A percentile compares a stretch with the other conserved stretches of the same genome.
Conservation (phyloP, 495 filamentous ascomycete species). For the Aspergillus olivimuriae region DNA sequence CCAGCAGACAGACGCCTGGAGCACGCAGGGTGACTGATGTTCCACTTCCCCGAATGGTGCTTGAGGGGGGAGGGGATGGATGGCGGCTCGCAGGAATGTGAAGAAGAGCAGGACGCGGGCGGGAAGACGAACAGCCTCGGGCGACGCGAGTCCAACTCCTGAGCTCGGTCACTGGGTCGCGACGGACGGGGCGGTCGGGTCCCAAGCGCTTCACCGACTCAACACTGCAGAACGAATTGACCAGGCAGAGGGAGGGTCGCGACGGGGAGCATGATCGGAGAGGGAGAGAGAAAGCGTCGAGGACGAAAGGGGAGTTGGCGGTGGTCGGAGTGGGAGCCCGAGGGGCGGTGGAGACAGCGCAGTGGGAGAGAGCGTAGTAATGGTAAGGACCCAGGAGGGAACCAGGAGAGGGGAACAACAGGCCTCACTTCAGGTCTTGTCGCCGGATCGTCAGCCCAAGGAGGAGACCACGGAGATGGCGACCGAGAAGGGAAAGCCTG, state of each 20-base stretch:
- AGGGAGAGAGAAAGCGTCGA: neutral
- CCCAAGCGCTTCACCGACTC: neutral
- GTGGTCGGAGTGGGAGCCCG: neutral
- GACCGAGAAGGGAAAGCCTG: no score
- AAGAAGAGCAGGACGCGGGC: neutral
- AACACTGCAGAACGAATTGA: conserved; percentile 13
- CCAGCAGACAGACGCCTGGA: no score
- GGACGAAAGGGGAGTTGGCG: neutral
- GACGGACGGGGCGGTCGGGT: neutral
- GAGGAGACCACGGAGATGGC: no score
- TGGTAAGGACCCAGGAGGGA: no score
- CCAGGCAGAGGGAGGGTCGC: neutral
- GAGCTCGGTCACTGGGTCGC: neutral
- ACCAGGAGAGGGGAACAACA: no score
- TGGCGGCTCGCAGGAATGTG: conserved; percentile 2
- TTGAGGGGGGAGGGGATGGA: neutral
- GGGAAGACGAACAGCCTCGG: neutral
- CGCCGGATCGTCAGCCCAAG: no score
- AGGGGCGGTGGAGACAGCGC: neutral
- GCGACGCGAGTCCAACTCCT: neutral
- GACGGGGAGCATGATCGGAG: conserved; percentile 9
- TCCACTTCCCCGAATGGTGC: neutral
- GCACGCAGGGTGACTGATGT: neutral
- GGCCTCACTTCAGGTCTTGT: no score
- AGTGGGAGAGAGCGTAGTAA: neutral